Conservation (phyloP, 106 monocot genomes). For the Phalaenopsis equestris region DNA sequence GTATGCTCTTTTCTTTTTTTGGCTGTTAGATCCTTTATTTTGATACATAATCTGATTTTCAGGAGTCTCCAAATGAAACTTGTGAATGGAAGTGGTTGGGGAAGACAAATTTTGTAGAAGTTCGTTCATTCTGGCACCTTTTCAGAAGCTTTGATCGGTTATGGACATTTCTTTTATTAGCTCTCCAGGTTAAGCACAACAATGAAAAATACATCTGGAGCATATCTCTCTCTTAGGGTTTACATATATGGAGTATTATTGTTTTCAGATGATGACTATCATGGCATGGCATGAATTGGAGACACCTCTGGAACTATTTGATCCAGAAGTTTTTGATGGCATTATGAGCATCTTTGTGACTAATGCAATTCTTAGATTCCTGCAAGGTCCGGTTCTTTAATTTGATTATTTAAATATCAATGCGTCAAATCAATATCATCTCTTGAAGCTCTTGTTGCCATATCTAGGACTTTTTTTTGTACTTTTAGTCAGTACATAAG, state of each 20-base stretch:
- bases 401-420: not conserved
- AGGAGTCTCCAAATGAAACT: slow-evolving; percentile 11
- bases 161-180: slow-evolving; percentile 64
- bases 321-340: slow-evolving; percentile 45
- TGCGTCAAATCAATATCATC: not conserved
- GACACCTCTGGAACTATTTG: slow-evolving; percentile 48
- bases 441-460: not conserved
- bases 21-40: too few relatives aligned
- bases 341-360: slow-evolving; percentile 67
- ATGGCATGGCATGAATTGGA: slow-evolving; percentile 70
- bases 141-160: slow-evolving; percentile 78
- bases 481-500: not conserved
- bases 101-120: slow-evolving; percentile 73
- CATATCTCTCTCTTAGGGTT: not conserved
- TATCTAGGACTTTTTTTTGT: not conserved
- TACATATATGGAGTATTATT: not conserved
- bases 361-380: slow-evolving; percentile 45
- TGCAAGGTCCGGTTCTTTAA: slow-evolving; percentile 43
- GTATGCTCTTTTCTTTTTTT: not conserved
- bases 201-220: not conserved
- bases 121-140: slow-evolving; percentile 62
- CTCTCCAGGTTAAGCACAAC: slow-evolving; percentile 40
- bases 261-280: slow-evolving; percentile 49
- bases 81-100: slow-evolving; percentile 44
- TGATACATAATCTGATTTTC: not conserved